These are phyloP conservation scores for Teunomyces barrocoloradensis DNA, from an alignment of 805 yeast genomes.

Conservation along the genomic window DNA sequence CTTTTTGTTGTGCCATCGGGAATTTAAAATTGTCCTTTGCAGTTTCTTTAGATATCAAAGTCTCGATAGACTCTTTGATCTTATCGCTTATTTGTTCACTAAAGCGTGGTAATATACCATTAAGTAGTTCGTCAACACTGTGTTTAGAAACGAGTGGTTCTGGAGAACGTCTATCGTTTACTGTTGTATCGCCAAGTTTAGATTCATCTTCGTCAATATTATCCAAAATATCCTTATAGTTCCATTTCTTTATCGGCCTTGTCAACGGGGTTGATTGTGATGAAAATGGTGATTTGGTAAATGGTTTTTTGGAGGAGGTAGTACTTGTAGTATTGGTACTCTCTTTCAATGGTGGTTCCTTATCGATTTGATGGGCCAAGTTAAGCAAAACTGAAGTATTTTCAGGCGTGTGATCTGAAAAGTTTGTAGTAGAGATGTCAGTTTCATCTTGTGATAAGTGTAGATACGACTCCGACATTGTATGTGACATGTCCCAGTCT, in stretches of 20 bases:
- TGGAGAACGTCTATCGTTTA: slow-evolving; percentile 10
- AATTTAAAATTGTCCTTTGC: slow-evolving; percentile 1
- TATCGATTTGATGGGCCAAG: slow-evolving; percentile 16
- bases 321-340: not conserved
- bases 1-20: not conserved
- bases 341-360: not conserved
- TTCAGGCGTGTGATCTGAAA: not conserved
- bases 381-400: slow-evolving; percentile 11
- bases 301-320: not conserved
- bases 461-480: slow-evolving; percentile 29
- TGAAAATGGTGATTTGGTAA: slow-evolving; percentile 12
- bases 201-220: slow-evolving; percentile 9
- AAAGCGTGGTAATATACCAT: slow-evolving; percentile 9
- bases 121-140: slow-evolving; percentile 9
- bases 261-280: slow-evolving; percentile 27
- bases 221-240: slow-evolving; percentile 2
- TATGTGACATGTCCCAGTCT: slow-evolving; percentile 19
- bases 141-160: slow-evolving; percentile 7
- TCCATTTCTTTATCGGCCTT: slow-evolving; percentile 6
- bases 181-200: slow-evolving; percentile 12
- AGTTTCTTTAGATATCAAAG: slow-evolving; percentile 2
- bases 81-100: slow-evolving; percentile 11
- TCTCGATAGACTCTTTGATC: slow-evolving; percentile 4
- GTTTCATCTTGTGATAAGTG: slow-evolving; percentile 25
- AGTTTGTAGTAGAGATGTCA: slow-evolving; percentile 6